phyloP scores from a whole-genome alignment of 768 basidiomycete genomes.

The Sarcodon sp. region DNA sequence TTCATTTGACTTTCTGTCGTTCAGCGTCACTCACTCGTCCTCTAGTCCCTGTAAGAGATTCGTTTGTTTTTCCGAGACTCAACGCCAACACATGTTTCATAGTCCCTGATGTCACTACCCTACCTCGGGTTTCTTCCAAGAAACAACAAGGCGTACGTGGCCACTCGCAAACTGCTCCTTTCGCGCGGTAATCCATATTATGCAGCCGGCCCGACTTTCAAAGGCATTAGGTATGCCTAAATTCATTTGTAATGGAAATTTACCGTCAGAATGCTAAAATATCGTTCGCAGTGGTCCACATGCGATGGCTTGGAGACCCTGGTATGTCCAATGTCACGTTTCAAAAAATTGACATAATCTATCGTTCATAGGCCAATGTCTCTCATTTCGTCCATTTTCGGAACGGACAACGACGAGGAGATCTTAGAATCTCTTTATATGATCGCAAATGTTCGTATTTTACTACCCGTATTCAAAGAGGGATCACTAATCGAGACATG shows the following conservation, averaged over 20 bases:
- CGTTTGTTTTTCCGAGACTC: background rate
- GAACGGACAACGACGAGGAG: constrained; percentile 59
- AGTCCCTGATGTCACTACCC: constrained; percentile 70
- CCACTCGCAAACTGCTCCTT: constrained; percentile 50
- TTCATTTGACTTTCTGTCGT: too few species aligned
- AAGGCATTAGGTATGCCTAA: constrained; percentile 48
- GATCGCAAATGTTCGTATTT: constrained; percentile 43
- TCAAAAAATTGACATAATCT: background rate
- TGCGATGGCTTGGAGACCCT: constrained; percentile 59
- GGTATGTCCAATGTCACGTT: constrained; percentile 22
- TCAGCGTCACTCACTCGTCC: too few species aligned
- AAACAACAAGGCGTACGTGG: constrained; percentile 40
- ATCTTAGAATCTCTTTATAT: constrained; percentile 49
- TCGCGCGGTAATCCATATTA: constrained; percentile 63
- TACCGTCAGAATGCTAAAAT: background rate
- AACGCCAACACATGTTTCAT: background rate
- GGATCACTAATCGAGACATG: background rate
- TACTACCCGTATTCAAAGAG: background rate
- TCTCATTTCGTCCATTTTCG: constrained; percentile 60
- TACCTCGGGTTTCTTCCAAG: constrained; percentile 69
- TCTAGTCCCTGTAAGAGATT: background rate
- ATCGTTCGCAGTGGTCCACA: constrained; percentile 51
- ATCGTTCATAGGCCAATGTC: constrained; percentile 56
- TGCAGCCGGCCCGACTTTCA: constrained; percentile 47
- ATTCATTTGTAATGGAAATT: background rate